Evolutionary conservation across 768 basidiomycete species (phyloP).

Genomic region (Mycena crocata): DNA sequence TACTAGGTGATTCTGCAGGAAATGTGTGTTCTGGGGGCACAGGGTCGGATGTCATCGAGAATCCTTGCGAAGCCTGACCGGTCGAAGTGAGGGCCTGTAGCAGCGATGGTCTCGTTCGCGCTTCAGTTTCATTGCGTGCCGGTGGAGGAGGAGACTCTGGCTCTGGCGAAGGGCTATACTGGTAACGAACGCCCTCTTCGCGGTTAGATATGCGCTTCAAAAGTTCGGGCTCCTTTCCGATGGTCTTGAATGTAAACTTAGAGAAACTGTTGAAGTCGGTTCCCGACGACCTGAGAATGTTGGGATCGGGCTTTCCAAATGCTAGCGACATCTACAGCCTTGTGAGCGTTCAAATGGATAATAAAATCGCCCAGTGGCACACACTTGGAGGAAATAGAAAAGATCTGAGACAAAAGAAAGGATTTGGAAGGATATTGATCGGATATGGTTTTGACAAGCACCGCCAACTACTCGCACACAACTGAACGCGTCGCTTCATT

Average conservation of each 20-base stretch:
- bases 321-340: slow-evolving; percentile 3
- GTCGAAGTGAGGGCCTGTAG: slow-evolving; percentile 21
- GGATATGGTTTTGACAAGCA: slow-evolving; percentile 4
- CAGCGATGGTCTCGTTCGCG: slow-evolving; percentile 26
- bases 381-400: slow-evolving; percentile 8
- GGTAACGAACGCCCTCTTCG: slow-evolving; percentile 42
- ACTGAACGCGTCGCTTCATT: slow-evolving; percentile 22
- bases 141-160: slow-evolving; percentile 2
- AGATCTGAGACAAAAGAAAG: slow-evolving; percentile 17
- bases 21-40: neutral
- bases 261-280: slow-evolving; percentile 14
- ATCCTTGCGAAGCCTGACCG: neutral
- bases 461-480: slow-evolving; percentile 6
- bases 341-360: neutral
- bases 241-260: slow-evolving; percentile 60
- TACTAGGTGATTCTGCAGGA: neutral
- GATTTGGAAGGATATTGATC: slow-evolving; percentile 6
- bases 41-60: neutral
- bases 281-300: slow-evolving; percentile 15
- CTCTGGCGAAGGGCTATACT: slow-evolving; percentile 38
- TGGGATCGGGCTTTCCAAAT: slow-evolving; percentile 21
- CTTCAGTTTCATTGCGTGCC: neutral
- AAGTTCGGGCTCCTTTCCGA: slow-evolving; percentile 65
- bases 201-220: slow-evolving; percentile 61
- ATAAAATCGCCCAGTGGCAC: neutral